Evolutionary conservation across 352 stramenopile genomes (phyloP).

Genomic region (Phytopythium delawarense): DNA sequence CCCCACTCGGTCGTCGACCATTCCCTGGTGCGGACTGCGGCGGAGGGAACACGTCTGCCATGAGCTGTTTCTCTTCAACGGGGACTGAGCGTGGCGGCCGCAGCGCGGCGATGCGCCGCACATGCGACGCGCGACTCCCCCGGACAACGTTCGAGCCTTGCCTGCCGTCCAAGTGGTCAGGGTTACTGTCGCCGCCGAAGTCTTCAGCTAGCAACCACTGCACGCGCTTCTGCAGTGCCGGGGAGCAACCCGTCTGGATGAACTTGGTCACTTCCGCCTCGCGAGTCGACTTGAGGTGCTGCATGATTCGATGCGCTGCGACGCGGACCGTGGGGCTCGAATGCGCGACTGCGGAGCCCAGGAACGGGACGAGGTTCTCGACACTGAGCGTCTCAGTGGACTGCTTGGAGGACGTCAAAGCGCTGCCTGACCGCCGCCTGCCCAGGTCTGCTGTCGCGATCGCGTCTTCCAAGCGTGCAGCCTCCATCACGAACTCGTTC

Average conservation of each 20-base stretch:
- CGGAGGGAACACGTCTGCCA: slow-evolving; percentile 58
- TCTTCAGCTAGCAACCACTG: slow-evolving; percentile 41
- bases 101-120: slow-evolving; percentile 64
- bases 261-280: slow-evolving; percentile 40
- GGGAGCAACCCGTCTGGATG: slow-evolving; percentile 49
- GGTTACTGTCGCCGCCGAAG: slow-evolving; percentile 36
- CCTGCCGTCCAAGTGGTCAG: slow-evolving; percentile 51
- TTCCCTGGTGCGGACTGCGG: slow-evolving; percentile 67
- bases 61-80: slow-evolving; percentile 56
- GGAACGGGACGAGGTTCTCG: slow-evolving; percentile 70
- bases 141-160: slow-evolving; percentile 50
- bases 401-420: slow-evolving; percentile 8
- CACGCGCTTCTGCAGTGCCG: slow-evolving; percentile 53
- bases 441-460: slow-evolving; percentile 15
- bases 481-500: slow-evolving; percentile 35
- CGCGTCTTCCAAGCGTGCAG: slow-evolving; percentile 9
- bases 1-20: slow-evolving; percentile 27
- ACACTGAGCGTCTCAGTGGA: slow-evolving; percentile 40
- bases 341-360: slow-evolving; percentile 58
- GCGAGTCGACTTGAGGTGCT: slow-evolving; percentile 26
- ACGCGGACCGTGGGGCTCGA: slow-evolving; percentile 42
- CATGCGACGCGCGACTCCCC: slow-evolving; percentile 66
- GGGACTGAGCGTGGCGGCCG: slow-evolving; percentile 61
- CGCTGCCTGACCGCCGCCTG: slow-evolving; percentile 9
- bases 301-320: slow-evolving; percentile 41